A percentile compares a stretch with the other conserved stretches of the same genome.
Conservation (phyloP, 1,284 basidiomycete genomes). For the Coniophora puteana region DNA sequence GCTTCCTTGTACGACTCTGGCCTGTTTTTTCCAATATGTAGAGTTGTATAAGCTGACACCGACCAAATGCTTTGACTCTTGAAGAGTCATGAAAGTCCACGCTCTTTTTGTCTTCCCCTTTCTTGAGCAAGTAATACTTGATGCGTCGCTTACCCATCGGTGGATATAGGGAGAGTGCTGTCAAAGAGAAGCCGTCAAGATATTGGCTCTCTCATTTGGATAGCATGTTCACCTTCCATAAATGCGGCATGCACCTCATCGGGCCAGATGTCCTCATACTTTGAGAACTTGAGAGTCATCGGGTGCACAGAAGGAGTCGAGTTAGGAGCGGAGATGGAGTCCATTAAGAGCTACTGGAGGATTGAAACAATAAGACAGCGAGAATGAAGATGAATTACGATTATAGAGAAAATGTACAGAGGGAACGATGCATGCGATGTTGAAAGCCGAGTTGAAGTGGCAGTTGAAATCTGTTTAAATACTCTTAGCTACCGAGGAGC, state of each 20-base stretch:
- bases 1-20: conserved; percentile 28
- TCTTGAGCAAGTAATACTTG: conserved; percentile 26
- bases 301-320: no score
- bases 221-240: conserved; percentile 27
- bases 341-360: conserved; percentile 17
- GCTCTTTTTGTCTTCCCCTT: conserved; percentile 11
- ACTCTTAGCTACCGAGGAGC: no score
- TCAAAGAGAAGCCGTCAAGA: conserved; percentile 8
- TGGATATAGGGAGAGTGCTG: conserved; percentile 26
- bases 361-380: conserved; percentile 5
- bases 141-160: conserved; percentile 33
- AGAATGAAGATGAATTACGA: neutral
- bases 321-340: no score
- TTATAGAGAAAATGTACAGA: neutral
- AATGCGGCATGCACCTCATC: conserved; percentile 32
- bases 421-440: no score
- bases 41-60: conserved; percentile 31
- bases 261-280: conserved; percentile 31
- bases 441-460: conserved; percentile 3
- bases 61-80: conserved; percentile 26
- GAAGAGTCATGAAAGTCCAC: conserved; percentile 8
- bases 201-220: conserved; percentile 1
- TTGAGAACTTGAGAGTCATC: conserved; percentile 26
- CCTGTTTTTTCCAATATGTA: conserved; percentile 32
- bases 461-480: conserved; percentile 6